phyloP scores from a whole-genome alignment of 75 land plant genomes.

The Chamaecyparis obtusa region DNA sequence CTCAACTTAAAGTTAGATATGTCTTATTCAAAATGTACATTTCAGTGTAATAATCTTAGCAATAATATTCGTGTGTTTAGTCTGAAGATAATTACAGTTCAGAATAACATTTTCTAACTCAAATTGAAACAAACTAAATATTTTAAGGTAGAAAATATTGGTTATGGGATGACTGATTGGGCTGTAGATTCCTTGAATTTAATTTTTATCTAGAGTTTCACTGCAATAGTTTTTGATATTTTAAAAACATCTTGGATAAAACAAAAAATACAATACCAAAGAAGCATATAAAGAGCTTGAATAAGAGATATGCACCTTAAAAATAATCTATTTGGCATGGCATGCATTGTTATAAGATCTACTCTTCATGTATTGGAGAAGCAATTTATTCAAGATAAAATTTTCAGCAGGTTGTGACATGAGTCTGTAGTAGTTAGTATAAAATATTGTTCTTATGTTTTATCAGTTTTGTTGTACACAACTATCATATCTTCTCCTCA shows the following conservation, averaged over 20 bases:
- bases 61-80: neutral
- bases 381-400: neutral
- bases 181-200: neutral
- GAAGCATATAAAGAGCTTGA: neutral
- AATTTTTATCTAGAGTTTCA: neutral
- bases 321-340: neutral
- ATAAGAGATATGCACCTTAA: neutral
- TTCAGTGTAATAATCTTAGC: neutral
- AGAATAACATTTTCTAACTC: neutral
- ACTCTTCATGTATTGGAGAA: neutral
- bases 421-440: too few relatives aligned
- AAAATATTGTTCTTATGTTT: too few relatives aligned
- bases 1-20: neutral
- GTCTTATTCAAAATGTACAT: neutral
- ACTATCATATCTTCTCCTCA: too few relatives aligned
- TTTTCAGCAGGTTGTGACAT: neutral
- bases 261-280: neutral
- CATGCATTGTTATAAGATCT: neutral
- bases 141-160: too few relatives aligned
- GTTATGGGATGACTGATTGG: neutral
- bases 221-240: neutral
- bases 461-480: too few relatives aligned
- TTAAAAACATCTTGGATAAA: neutral
- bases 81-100: neutral
- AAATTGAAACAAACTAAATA: neutral